A percentile compares a stretch with the other conserved stretches of the same genome.
phyloP scores from a whole-genome alignment of 208 protist genomes.

The Trypanosoma scelopori region DNA sequence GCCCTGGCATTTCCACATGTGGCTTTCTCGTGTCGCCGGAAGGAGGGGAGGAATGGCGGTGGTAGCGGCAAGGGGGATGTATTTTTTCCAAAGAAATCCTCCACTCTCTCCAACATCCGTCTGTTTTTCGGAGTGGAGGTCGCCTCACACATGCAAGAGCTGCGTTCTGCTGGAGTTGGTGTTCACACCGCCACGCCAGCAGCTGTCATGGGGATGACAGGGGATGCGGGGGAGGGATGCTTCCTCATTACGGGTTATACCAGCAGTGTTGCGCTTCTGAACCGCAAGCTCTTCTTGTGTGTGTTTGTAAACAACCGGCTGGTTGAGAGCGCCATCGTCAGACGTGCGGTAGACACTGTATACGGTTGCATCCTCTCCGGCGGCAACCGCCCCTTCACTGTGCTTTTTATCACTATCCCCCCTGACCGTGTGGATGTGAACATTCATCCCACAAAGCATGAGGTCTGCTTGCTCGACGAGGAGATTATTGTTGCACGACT shows the following conservation, averaged over 20 bases:
- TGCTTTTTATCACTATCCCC: slow-evolving; percentile 90
- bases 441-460: slow-evolving; percentile 98
- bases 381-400: slow-evolving; percentile 93
- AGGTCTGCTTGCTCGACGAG: slow-evolving; percentile 88
- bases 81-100: slow-evolving; percentile 62
- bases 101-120: slow-evolving; percentile 68
- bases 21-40: slow-evolving; percentile 65
- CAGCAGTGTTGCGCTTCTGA: slow-evolving; percentile 59
- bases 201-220: slow-evolving; percentile 30
- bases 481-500: slow-evolving; percentile 64
- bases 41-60: slow-evolving; percentile 24
- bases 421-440: slow-evolving; percentile 97
- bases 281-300: slow-evolving; percentile 63
- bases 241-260: slow-evolving; percentile 80
- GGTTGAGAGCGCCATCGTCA: slow-evolving; percentile 78
- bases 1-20: slow-evolving; percentile 77
- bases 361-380: slow-evolving; percentile 91
- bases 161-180: slow-evolving; percentile 25
- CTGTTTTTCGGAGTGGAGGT: slow-evolving; percentile 55
- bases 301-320: slow-evolving; percentile 91
- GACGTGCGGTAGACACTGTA: slow-evolving; percentile 83
- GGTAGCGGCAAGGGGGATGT: slow-evolving; percentile 31
- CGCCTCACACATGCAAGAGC: slow-evolving; percentile 48
- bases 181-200: slow-evolving; percentile 22
- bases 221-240: slow-evolving; percentile 39